phyloP scores from a whole-genome alignment of 208 protist species.

The Lotmaria passim region DNA sequence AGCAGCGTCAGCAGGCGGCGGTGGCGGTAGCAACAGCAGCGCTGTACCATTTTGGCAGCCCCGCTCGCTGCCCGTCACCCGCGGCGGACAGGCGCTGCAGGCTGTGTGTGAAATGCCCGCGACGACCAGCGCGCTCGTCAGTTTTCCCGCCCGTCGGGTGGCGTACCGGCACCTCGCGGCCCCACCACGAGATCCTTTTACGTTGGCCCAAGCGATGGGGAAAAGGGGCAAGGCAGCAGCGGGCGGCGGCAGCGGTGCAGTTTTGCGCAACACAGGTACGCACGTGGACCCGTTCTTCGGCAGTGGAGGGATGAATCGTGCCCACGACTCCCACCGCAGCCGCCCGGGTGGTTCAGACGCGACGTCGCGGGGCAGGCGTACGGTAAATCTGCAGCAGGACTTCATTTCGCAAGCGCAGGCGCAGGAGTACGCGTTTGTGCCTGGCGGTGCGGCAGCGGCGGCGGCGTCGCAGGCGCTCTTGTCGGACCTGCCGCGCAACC shows the following conservation, averaged over 20 bases:
- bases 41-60: constrained; percentile 23
- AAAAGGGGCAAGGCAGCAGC: too few relatives aligned
- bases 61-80: constrained; percentile 18
- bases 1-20: not conserved
- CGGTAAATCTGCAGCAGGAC: constrained; percentile 39
- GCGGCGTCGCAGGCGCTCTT: constrained; percentile 26
- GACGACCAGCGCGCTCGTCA: constrained; percentile 17
- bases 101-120: constrained; percentile 11
- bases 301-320: too few relatives aligned
- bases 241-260: too few relatives aligned
- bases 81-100: constrained; percentile 21
- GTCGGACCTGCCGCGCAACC: constrained; percentile 54
- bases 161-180: constrained; percentile 22
- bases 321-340: too few relatives aligned
- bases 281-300: constrained; percentile 1
- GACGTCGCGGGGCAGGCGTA: not conserved
- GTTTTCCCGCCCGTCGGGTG: constrained; percentile 16
- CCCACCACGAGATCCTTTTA: not conserved
- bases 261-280: not conserved
- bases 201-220: too few relatives aligned
- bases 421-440: constrained; percentile 34
- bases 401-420: constrained; percentile 22
- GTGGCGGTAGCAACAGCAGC: not conserved
- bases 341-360: not conserved
- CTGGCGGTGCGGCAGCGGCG: not conserved